These are phyloP conservation scores for Austroboletus festivus DNA, from an alignment of 768 basidiomycete genomes.

Conservation along the genomic window DNA sequence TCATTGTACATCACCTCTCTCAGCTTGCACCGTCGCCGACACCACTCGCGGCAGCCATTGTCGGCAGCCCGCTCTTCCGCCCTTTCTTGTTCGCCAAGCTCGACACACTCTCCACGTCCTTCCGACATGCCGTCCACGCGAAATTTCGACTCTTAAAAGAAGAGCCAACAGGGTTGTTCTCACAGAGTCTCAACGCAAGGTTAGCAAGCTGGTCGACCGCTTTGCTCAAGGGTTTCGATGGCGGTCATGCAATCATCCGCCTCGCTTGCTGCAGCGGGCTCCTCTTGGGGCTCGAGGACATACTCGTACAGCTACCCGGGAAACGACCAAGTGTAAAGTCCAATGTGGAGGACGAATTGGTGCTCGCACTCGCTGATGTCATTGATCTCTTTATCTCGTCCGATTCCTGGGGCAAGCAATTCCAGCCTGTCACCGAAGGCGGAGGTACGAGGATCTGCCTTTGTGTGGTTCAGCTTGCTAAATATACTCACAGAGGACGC, in stretches of 20 bases:
- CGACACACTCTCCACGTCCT: constrained; percentile 25
- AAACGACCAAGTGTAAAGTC: constrained; percentile 34
- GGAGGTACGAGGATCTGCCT: constrained; percentile 29
- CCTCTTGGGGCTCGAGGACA: constrained; percentile 60
- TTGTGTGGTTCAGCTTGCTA: constrained; percentile 2
- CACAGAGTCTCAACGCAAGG: constrained; percentile 37
- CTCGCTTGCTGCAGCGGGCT: constrained; percentile 64
- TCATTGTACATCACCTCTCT: constrained; percentile 29
- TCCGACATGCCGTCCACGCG: constrained; percentile 32
- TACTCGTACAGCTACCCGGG: constrained; percentile 32
- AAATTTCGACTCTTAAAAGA: constrained; percentile 24
- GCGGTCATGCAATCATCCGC: constrained; percentile 60
- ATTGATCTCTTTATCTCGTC: constrained; percentile 54
- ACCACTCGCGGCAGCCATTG: constrained; percentile 31
- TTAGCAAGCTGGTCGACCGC: constrained; percentile 50
- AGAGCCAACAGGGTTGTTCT: constrained; percentile 31
- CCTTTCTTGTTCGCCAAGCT: constrained; percentile 30
- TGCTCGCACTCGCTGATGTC: constrained; percentile 71
- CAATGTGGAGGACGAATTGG: constrained; percentile 58
- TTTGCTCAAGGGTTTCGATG: constrained; percentile 57
- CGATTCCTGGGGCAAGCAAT: constrained; percentile 65
- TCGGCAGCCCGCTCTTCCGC: constrained; percentile 30
- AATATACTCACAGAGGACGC: constrained; percentile 37
- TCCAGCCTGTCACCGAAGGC: constrained; percentile 50
- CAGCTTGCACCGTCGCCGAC: constrained; percentile 28